Evolutionary conservation across 129 eudicot species (phyloP), one percentile per base, ranked within the genome.

Genomic region (Artemisia argyi): DNA sequence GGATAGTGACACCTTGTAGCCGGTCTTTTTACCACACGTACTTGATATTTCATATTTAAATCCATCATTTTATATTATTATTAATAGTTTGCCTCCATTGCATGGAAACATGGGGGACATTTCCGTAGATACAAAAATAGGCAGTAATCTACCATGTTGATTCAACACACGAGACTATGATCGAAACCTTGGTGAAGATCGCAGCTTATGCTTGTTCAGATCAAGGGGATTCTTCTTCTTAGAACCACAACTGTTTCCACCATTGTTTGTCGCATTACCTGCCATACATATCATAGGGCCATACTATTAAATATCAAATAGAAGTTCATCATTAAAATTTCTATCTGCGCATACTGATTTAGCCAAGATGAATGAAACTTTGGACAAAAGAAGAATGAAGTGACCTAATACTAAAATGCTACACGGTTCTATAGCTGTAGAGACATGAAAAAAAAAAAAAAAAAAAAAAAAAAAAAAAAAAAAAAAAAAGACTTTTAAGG

Each of bases 151-250:
- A 16, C 24, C 24, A 55, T 55, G 11, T 55, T 55, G 28, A 55
- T 52, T 5, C 44, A 35, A 35, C 9, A 5, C 44, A 35, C 65
- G 71, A 58, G 78, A 83, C 69, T 68, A 71, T 28, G 83, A 76
- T 68, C 72, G 74, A 6, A 74, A 73, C 73, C 76, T 78, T 66
- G 84, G 85, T 69, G 95, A 83, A 73, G 53, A 85, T 22, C 84
- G 75, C 60, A 73, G 68, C 57, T 46, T 74, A 62, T 79, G 80
- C 53, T 69, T 70, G 51, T 15, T 69, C 69, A 76, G 68, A 70
- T 66, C 71, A 16, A 30, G 61, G 26, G 77, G 75, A 28, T 56
- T 32, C 65, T 78, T 78, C 78, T 72, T 79, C 76, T 74, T 69
- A 28, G 32, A 62, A 28, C 81, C 72, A 64, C 18, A 58, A 60